Conservation (phyloP, 805 yeast genomes). For the Hanseniaspora mollemarum region DNA sequence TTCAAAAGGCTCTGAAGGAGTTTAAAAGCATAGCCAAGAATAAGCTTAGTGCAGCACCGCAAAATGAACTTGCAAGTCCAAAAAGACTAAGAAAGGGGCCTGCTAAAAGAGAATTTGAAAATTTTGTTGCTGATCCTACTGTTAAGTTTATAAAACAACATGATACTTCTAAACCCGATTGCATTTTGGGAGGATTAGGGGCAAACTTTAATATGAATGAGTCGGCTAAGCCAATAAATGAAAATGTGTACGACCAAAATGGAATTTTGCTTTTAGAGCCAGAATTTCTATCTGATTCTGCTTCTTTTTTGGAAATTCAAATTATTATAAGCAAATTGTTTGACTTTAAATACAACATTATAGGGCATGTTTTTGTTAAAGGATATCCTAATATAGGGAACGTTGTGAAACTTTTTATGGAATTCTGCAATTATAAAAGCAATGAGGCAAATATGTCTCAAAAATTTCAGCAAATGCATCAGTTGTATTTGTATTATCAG, state of each 20-base stretch:
- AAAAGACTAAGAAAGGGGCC: not conserved
- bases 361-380: not conserved
- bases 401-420: not conserved
- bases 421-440: not conserved
- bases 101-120: not conserved
- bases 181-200: too few relatives aligned
- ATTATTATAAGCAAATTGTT: too few relatives aligned
- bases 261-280: not conserved
- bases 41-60: too few relatives aligned
- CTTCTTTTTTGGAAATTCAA: not conserved
- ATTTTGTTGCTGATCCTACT: not conserved
- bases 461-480: not conserved
- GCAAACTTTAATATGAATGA: too few relatives aligned
- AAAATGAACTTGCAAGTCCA: too few relatives aligned
- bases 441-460: not conserved
- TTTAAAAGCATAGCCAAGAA: not conserved
- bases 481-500: not conserved
- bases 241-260: not conserved
- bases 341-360: too few relatives aligned
- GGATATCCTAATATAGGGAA: not conserved
- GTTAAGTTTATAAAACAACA: not conserved
- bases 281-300: not conserved
- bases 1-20: not conserved
- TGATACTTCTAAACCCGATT: too few relatives aligned
- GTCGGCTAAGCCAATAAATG: not conserved